Base-by-base conservation (phyloP, 805 yeast genomes). In the Starmerella asiatica region DNA sequence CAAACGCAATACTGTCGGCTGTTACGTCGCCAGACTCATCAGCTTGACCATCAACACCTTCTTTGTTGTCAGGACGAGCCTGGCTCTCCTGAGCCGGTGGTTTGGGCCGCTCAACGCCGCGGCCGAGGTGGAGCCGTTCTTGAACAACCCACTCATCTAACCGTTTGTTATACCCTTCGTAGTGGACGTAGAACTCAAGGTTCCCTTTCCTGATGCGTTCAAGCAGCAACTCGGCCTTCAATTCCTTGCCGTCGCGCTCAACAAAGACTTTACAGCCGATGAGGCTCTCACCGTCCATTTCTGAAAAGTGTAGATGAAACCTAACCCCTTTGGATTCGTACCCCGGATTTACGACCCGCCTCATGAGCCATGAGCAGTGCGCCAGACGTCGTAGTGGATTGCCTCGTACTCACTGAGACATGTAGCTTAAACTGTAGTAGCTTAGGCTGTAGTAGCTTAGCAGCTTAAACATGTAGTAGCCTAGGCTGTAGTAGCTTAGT, bases 111-210 rank as follows among this genome's bases (percentile, higher is more conserved):
- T 71, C 71, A 40, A 88, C 72, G 0, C 83, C 83, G 40, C 75
- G 64, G n/a, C 68, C 63, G 39, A 75, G 69, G 56, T 84, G 82
- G 9, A 91, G 75, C 38, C 93, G 68, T 28, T 75, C 76, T 4
- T 73, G 67, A 17, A 70, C 66, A 5, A 91, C 73, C 97, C 97
- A 88, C 59, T 91, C 98, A 63, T 91, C 99, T 50, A 91, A 69
- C 59, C 99, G 79, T 60, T 91, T 91, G 65, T 91, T 91, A 66
- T 78, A 91, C 50, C 86, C 94, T 38, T 76, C 83, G 62, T 85
- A 91, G 59, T 91, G 99, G 23, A 91, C 94, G 57, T 91, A 91
- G 58, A 79, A 86, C 48, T 74, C 81, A 24, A 75, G 73, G 45
- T 79, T 72, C 12, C 86, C 83, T 56, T 84, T 79, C 53, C 81